phyloP scores from a whole-genome alignment of 331 rosid species.

The Quercus tomentella region DNA sequence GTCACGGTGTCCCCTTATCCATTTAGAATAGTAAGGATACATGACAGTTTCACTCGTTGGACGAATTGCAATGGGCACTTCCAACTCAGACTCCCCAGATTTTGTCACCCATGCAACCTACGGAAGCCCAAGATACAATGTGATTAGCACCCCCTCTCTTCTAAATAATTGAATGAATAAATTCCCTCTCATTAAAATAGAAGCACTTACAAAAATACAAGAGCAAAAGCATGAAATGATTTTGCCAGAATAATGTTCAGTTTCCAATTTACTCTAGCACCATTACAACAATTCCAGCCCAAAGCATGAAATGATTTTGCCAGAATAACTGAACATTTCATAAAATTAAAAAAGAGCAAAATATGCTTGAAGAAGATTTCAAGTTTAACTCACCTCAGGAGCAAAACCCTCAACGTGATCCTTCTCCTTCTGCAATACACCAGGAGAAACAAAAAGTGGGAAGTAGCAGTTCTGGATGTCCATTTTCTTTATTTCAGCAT shows the following conservation, averaged over 20 bases:
- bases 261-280: background rate
- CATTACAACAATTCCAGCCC: background rate
- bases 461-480: conserved; percentile 88
- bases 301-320: background rate
- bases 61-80: conserved; percentile 93
- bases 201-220: background rate
- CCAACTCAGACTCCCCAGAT: conserved; percentile 80
- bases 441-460: conserved; percentile 85
- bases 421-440: conserved; percentile 87
- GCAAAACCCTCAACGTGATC: conserved; percentile 97
- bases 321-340: background rate
- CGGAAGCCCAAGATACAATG: background rate
- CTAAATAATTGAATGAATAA: background rate
- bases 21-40: conserved; percentile 97
- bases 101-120: conserved; percentile 99
- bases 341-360: background rate
- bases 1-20: conserved; percentile 99
- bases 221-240: too few species aligned
- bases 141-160: background rate
- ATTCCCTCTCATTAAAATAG: background rate
- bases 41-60: conserved; percentile 99
- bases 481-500: conserved; percentile 92
- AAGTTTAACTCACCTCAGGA: conserved; percentile 73
- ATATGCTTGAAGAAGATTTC: background rate
- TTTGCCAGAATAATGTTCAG: too few species aligned